phyloP scores from a whole-genome alignment of 139 green algal species.

The Chlamydomonas urium region DNA sequence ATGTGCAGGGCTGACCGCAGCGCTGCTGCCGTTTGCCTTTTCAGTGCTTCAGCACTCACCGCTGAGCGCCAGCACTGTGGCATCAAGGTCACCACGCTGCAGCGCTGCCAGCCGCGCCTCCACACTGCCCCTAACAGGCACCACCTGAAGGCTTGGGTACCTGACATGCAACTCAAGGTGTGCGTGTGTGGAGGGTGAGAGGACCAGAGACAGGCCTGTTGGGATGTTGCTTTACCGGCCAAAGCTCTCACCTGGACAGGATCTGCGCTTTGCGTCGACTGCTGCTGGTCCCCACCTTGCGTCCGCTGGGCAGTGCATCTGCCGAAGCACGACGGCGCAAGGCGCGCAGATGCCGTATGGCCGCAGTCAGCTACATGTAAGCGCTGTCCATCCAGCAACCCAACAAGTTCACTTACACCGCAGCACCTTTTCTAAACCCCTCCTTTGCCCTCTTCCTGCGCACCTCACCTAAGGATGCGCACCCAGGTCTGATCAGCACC shows the following conservation, averaged over 20 bases:
- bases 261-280: conserved; percentile 24
- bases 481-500: neutral
- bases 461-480: conserved; percentile 4
- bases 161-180: too few species aligned
- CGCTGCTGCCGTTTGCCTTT: too few species aligned
- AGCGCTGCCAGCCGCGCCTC: conserved; percentile 18
- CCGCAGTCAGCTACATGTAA: too few species aligned
- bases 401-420: neutral
- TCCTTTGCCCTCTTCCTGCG: neutral
- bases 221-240: too few species aligned
- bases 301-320: conserved; percentile 15
- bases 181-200: too few species aligned
- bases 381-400: neutral
- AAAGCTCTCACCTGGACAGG: neutral
- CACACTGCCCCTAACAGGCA: conserved; percentile 24
- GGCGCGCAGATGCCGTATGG: too few species aligned
- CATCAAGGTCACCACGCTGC: neutral
- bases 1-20: too few species aligned
- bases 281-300: conserved; percentile 30
- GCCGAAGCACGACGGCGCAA: too few species aligned
- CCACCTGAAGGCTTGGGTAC: conserved; percentile 12
- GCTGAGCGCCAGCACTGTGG: conserved; percentile 20
- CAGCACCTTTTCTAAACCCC: neutral
- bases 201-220: too few species aligned
- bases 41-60: conserved; percentile 2